Conservation (phyloP, 1,139 yeast species). For the Pichia cactophila region DNA sequence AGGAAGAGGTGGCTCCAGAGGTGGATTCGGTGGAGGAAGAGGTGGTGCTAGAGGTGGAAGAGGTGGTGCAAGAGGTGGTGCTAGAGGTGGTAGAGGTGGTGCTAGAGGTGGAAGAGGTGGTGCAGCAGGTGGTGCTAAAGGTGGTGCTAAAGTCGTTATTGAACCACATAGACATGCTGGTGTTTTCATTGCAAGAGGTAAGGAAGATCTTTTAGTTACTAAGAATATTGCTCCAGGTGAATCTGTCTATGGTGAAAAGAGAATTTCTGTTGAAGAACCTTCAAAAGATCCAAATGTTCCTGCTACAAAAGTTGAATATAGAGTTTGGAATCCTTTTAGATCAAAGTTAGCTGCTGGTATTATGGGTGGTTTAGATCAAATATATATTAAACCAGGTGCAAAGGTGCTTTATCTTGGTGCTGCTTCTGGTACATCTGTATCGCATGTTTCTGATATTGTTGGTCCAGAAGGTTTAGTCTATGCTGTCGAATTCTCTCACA, state of each 20-base stretch:
- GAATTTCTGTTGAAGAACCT: slow-evolving; percentile 90
- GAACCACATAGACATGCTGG: slow-evolving; percentile 99
- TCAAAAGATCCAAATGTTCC: slow-evolving; percentile 79
- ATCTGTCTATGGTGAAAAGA: slow-evolving; percentile 95
- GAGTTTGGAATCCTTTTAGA: slow-evolving; percentile 99
- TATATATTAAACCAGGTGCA: slow-evolving; percentile 96
- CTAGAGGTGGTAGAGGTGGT: slow-evolving; percentile 65
- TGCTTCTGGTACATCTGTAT: slow-evolving; percentile 98
- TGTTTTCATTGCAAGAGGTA: slow-evolving; percentile 98
- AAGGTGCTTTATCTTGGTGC: slow-evolving; percentile 98
- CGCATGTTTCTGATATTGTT: slow-evolving; percentile 96
- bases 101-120: slow-evolving; percentile 55
- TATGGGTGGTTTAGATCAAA: slow-evolving; percentile 98
- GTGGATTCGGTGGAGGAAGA: slow-evolving; percentile 17
- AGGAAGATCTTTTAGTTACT: slow-evolving; percentile 96
- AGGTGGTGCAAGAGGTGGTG: slow-evolving; percentile 31
- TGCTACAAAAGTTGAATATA: slow-evolving; percentile 93
- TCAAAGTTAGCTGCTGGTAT: slow-evolving; percentile 99
- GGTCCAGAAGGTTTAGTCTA: slow-evolving; percentile 99
- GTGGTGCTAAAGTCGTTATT: slow-evolving; percentile 92
- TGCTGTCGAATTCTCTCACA: slow-evolving; percentile 98
- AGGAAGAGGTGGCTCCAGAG: slow-evolving; percentile 12
- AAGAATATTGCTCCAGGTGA: slow-evolving; percentile 98
- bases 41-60: slow-evolving; percentile 10
- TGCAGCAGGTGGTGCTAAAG: slow-evolving; percentile 68